Percentiles rank a stretch among this genome's conserved stretches.
Conservation (phyloP, 331 rosid genomes). For the Arachis monticola region DNA sequence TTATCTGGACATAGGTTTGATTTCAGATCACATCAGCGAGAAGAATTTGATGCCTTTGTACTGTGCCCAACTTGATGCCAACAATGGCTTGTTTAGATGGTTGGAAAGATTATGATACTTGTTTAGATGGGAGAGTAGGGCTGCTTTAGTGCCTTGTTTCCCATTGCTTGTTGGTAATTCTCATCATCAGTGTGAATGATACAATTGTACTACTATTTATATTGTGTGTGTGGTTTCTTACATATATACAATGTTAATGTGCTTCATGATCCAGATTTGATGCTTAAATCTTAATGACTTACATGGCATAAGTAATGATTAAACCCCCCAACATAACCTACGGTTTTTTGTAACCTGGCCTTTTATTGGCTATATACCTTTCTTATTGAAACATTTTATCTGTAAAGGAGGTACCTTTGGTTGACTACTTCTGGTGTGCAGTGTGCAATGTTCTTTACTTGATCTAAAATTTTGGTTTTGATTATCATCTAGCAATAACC, state of each 20-base stretch:
- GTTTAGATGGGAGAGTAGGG: too few relatives aligned
- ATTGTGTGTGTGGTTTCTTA: background rate
- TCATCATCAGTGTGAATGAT: too few relatives aligned
- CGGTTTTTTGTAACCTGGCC: background rate
- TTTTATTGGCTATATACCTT: background rate
- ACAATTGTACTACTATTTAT: background rate
- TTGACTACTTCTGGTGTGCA: background rate
- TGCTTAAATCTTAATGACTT: background rate
- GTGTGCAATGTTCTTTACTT: background rate
- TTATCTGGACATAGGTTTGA: too few relatives aligned
- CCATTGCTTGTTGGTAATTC: too few relatives aligned
- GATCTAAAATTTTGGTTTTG: slow-evolving; percentile 23
- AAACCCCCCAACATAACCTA: background rate
- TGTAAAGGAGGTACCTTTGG: background rate
- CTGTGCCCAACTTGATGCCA: background rate
- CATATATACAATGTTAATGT: background rate
- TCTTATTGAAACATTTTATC: background rate
- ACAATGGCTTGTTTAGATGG: background rate
- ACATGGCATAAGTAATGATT: slow-evolving; percentile 4
- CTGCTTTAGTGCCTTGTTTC: too few relatives aligned
- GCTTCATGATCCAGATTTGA: background rate
- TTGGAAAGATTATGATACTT: background rate
- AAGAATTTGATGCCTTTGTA: background rate
- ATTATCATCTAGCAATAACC: slow-evolving; percentile 21
- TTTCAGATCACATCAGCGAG: too few relatives aligned